Evolutionary conservation across 148 eudicot species (phyloP).

Genomic region (Linanthus parryae): DNA sequence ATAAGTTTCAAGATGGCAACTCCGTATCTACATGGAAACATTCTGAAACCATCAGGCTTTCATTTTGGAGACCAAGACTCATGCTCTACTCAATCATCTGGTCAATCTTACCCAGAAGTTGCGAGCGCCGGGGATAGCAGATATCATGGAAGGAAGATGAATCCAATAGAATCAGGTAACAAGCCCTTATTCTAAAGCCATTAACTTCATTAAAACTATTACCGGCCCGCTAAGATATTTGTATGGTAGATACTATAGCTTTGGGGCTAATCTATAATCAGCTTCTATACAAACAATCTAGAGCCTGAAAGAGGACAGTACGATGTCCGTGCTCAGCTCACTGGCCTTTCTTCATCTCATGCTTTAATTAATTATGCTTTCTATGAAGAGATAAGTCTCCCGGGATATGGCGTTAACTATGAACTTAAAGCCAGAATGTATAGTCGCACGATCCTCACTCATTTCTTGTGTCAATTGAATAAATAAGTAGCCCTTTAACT

Average conservation of each 20-base stretch:
- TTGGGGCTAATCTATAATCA: not conserved
- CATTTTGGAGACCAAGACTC: constrained; percentile 61
- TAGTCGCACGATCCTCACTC: too few relatives aligned
- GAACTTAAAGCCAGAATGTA: too few relatives aligned
- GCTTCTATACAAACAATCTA: not conserved
- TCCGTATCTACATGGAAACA: constrained; percentile 22
- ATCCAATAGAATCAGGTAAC: constrained; percentile 30
- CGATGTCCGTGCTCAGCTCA: too few relatives aligned
- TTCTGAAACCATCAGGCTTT: constrained; percentile 32
- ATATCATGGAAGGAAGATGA: constrained; percentile 20
- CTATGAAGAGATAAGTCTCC: too few relatives aligned
- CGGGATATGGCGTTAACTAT: too few relatives aligned
- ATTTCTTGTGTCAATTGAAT: too few relatives aligned
- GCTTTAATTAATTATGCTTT: too few relatives aligned
- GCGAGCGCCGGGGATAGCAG: constrained; percentile 32
- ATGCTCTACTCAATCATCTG: constrained; percentile 65
- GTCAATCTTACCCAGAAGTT: constrained; percentile 42
- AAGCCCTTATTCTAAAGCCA: too few relatives aligned
- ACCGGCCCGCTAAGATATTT: too few relatives aligned
- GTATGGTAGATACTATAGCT: not conserved
- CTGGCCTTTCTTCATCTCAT: not conserved
- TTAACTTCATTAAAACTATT: too few relatives aligned
- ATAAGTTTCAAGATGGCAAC: constrained; percentile 39
- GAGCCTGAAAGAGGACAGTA: not conserved
- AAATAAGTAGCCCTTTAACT: too few relatives aligned